These are phyloP conservation scores for Starmerella stigmatis DNA, from an alignment of 805 yeast genomes.

Conservation along the genomic window DNA sequence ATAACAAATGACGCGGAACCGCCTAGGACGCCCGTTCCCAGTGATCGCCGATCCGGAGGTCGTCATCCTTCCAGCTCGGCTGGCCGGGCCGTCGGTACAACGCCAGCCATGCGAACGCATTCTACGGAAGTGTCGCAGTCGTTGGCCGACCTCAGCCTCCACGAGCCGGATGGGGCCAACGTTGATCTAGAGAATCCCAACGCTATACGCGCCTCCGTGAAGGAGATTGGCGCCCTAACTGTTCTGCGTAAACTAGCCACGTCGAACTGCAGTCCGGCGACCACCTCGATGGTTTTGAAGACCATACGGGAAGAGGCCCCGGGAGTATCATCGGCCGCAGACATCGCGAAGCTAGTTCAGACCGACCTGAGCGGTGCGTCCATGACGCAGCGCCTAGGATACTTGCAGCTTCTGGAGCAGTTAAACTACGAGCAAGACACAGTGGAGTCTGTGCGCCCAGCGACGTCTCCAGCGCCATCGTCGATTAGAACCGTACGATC, in stretches of 20 bases:
- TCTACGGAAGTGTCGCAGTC: slow-evolving; percentile 3
- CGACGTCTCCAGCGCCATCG: neutral
- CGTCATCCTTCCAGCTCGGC: too few species aligned
- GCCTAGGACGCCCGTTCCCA: too few species aligned
- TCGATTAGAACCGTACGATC: neutral
- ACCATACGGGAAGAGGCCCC: neutral
- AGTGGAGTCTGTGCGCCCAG: slow-evolving; percentile 1
- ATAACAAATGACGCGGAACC: too few species aligned
- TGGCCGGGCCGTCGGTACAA: too few species aligned
- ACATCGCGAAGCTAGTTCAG: slow-evolving; percentile 2
- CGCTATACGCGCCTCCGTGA: neutral
- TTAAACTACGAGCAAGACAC: slow-evolving; percentile 9
- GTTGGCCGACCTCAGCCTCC: slow-evolving; percentile 8
- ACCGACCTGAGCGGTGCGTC: slow-evolving; percentile 4
- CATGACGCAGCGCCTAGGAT: slow-evolving; percentile 7
- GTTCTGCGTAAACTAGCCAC: slow-evolving; percentile 1
- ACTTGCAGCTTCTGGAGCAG: slow-evolving; percentile 3
- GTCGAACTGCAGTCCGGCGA: neutral
- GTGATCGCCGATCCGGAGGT: too few species aligned
- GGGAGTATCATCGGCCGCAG: slow-evolving; percentile 2
- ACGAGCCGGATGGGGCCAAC: neutral
- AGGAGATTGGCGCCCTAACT: neutral
- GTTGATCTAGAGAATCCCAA: neutral
- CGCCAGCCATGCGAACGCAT: too few species aligned
- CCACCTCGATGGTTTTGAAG: neutral